phyloP scores from a whole-genome alignment of 1,284 basidiomycete genomes.

The Moniliophthora roreri region DNA sequence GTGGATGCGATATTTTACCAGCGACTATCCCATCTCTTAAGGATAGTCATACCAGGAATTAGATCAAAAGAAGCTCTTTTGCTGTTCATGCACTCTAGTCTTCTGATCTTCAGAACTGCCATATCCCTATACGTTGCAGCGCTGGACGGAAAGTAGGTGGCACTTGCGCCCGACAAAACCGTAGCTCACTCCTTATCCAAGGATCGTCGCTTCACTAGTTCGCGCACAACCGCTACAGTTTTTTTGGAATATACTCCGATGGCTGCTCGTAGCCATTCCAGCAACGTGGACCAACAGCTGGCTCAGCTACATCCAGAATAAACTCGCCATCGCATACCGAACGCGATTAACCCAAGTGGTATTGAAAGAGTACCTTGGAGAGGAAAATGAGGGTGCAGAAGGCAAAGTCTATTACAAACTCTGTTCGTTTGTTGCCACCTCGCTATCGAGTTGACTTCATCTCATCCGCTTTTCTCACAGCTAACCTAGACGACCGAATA shows the following conservation, averaged over 20 bases:
- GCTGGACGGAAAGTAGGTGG: slow-evolving; percentile 84
- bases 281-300: slow-evolving; percentile 97
- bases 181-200: slow-evolving; percentile 26
- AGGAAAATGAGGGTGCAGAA: slow-evolving; percentile 58
- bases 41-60: slow-evolving; percentile 88
- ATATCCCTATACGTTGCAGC: slow-evolving; percentile 95
- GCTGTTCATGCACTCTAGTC: slow-evolving; percentile 83
- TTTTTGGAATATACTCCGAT: slow-evolving; percentile 82
- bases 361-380: slow-evolving; percentile 83
- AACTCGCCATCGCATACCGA: slow-evolving; percentile 90
- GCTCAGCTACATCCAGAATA: slow-evolving; percentile 93
- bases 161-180: slow-evolving; percentile 10
- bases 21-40: slow-evolving; percentile 74
- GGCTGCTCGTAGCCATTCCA: slow-evolving; percentile 93
- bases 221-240: slow-evolving; percentile 82
- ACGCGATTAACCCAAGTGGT: slow-evolving; percentile 86
- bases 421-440: slow-evolving; percentile 44
- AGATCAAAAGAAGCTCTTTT: slow-evolving; percentile 87
- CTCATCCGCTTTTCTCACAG: slow-evolving; percentile 38
- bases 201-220: slow-evolving; percentile 95
- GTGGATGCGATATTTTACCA: slow-evolving; percentile 91
- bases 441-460: slow-evolving; percentile 4
- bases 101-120: slow-evolving; percentile 87
- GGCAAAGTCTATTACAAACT: slow-evolving; percentile 92
- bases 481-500: slow-evolving; percentile 91